Conservation (phyloP, 2,329 filamentous ascomycete species). For the Aspergillus udagawae region DNA sequence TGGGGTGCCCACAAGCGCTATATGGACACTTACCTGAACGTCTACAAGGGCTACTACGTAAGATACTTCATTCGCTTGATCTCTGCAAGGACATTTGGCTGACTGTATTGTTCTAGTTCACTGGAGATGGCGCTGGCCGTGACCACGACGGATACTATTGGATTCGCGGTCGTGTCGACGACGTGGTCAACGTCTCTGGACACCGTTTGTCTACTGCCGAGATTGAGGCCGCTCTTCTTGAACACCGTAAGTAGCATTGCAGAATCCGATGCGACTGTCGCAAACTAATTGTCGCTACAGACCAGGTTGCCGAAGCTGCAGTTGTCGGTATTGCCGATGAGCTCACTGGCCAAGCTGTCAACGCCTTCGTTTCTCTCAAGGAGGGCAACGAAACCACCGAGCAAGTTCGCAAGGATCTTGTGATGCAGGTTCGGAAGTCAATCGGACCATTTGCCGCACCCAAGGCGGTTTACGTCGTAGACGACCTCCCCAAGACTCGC, state of each 20-base stretch:
- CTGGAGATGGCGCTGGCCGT: constrained; percentile 79
- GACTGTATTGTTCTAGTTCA: constrained; percentile 38
- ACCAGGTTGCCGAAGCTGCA: constrained; percentile 78
- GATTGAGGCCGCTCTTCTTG: constrained; percentile 93
- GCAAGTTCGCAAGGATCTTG: constrained; percentile 84
- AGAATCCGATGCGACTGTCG: not conserved
- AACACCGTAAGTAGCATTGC: constrained; percentile 59
- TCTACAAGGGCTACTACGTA: constrained; percentile 97
- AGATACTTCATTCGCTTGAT: constrained; percentile 37
- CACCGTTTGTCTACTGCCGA: constrained; percentile 95
- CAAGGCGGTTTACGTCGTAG: constrained; percentile 86
- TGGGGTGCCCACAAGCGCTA: constrained; percentile 98
- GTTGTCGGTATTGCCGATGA: constrained; percentile 93
- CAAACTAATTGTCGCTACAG: constrained; percentile 21
- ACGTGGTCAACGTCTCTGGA: constrained; percentile 96
- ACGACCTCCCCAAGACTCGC: constrained; percentile 93
- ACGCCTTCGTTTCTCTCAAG: constrained; percentile 93
- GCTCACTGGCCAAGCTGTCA: constrained; percentile 93
- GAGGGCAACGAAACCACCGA: constrained; percentile 72
- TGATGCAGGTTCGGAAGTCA: constrained; percentile 91
- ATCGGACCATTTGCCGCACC: constrained; percentile 97
- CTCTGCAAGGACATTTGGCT: not conserved
- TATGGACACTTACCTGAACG: constrained; percentile 97
- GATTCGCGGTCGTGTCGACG: constrained; percentile 97
- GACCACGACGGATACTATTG: constrained; percentile 99